Evolutionary conservation across 495 filamentous ascomycete genomes (phyloP).

Genomic region (Xylaria acuta): DNA sequence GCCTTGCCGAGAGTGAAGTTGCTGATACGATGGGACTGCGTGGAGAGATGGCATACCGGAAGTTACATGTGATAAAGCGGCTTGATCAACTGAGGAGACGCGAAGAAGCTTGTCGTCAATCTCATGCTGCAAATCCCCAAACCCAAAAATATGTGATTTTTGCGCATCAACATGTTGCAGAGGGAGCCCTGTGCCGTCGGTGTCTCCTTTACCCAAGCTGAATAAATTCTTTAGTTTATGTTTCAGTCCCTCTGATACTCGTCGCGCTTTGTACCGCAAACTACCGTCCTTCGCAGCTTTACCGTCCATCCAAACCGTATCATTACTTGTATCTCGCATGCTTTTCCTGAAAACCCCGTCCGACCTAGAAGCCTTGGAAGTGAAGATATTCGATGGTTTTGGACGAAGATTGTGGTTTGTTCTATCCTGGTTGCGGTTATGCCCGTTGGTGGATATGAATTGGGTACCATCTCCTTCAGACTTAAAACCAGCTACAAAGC

Average conservation of each 20-base stretch:
- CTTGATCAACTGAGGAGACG: slow-evolving; percentile 39
- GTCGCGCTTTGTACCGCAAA: slow-evolving; percentile 61
- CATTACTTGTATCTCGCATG: slow-evolving; percentile 36
- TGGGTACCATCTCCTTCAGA: slow-evolving; percentile 29
- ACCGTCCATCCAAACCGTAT: slow-evolving; percentile 33
- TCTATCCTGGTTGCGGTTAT: slow-evolving; percentile 6
- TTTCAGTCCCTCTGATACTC: slow-evolving; percentile 66
- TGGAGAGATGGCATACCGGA: slow-evolving; percentile 51
- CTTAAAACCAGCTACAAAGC: slow-evolving; percentile 28
- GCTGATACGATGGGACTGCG: slow-evolving; percentile 44
- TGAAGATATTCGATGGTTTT: slow-evolving; percentile 58
- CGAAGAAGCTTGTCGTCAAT: slow-evolving; percentile 32
- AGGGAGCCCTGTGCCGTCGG: slow-evolving; percentile 48
- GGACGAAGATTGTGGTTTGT: slow-evolving; percentile 33
- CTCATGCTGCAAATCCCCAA: slow-evolving; percentile 32
- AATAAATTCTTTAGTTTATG: slow-evolving; percentile 67
- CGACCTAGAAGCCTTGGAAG: slow-evolving; percentile 48
- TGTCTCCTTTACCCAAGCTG: slow-evolving; percentile 50
- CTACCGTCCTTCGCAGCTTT: slow-evolving; percentile 40
- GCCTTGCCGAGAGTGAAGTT: slow-evolving; percentile 52
- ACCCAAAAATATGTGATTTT: slow-evolving; percentile 51
- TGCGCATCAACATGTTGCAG: slow-evolving; percentile 59
- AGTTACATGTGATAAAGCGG: slow-evolving; percentile 48
- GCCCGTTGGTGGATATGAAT: background rate
- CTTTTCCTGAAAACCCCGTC: slow-evolving; percentile 53